Evolutionary conservation across 83 land plant genomes (phyloP).

Genomic region (Picea abies): DNA sequence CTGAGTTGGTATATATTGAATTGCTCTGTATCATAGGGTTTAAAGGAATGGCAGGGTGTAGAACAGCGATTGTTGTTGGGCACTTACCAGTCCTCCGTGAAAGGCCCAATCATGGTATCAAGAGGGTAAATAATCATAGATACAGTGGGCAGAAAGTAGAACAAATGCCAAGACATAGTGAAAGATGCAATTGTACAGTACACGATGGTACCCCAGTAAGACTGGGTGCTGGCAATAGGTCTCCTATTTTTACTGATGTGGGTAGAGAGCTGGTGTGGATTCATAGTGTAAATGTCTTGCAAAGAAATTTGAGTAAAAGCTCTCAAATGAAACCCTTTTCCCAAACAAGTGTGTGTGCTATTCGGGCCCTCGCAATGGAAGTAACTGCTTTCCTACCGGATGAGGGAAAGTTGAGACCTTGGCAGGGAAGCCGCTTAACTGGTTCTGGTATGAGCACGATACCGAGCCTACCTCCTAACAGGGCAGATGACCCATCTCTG

Average conservation of each 20-base stretch:
- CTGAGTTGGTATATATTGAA: not conserved
- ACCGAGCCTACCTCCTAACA: conserved; percentile 66
- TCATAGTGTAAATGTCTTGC: too few species aligned
- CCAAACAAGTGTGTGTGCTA: not conserved
- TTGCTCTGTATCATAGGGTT: not conserved
- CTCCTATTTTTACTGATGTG: not conserved
- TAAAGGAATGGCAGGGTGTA: conserved; percentile 12
- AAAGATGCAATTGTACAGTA: not conserved
- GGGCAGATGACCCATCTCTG: conserved; percentile 73
- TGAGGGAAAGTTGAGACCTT: conserved; percentile 29
- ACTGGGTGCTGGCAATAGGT: not conserved
- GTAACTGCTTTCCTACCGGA: conserved; percentile 31
- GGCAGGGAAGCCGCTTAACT: conserved; percentile 15
- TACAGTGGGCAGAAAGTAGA: not conserved
- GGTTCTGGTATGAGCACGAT: conserved; percentile 29
- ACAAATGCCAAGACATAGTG: not conserved
- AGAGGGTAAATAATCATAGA: not conserved
- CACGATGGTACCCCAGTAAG: not conserved
- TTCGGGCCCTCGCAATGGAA: conserved; percentile 50
- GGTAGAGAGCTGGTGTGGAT: too few species aligned
- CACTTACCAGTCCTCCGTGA: not conserved
- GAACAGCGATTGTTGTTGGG: not conserved
- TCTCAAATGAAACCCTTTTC: not conserved
- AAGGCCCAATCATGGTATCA: not conserved
- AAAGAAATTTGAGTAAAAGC: not conserved